Evolutionary conservation across 768 basidiomycete species (phyloP).

Genomic region (Obba rivulosa): DNA sequence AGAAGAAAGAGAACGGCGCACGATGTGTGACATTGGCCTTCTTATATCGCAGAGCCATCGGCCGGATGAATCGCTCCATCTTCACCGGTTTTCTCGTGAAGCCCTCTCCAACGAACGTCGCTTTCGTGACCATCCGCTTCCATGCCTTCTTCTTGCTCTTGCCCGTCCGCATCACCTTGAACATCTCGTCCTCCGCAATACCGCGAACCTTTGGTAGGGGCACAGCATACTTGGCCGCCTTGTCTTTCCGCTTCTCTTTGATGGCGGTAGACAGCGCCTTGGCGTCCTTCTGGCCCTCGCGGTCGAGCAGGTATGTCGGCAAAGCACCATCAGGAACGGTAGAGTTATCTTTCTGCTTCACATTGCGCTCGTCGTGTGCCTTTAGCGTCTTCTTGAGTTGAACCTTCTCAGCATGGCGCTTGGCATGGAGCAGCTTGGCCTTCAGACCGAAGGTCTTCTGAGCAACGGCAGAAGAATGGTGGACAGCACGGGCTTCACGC

Average conservation of each 20-base stretch:
- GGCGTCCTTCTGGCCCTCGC: conserved; percentile 97
- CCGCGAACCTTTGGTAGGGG: conserved; percentile 96
- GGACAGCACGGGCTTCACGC: conserved; percentile 71
- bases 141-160: conserved; percentile 94
- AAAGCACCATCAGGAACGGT: conserved; percentile 85
- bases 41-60: conserved; percentile 96
- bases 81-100: conserved; percentile 99
- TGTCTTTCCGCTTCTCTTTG: conserved; percentile 98
- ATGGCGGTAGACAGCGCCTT: conserved; percentile 93
- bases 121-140: conserved; percentile 99
- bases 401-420: conserved; percentile 95
- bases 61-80: conserved; percentile 96
- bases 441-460: conserved; percentile 96
- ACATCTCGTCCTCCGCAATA: conserved; percentile 99
- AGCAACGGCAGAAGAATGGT: conserved; percentile 73
- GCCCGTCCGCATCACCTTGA: conserved; percentile 97
- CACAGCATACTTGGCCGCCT: conserved; percentile 96
- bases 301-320: conserved; percentile 92
- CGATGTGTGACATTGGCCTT: conserved; percentile 99
- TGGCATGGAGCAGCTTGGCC: conserved; percentile 96
- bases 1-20: conserved; percentile 32
- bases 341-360: conserved; percentile 87
- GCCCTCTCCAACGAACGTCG: conserved; percentile 96
- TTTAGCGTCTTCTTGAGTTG: conserved; percentile 99
- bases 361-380: conserved; percentile 97